These are phyloP conservation scores for Darksidea phi DNA, from an alignment of 495 filamentous ascomycete genomes.

Conservation along the genomic window DNA sequence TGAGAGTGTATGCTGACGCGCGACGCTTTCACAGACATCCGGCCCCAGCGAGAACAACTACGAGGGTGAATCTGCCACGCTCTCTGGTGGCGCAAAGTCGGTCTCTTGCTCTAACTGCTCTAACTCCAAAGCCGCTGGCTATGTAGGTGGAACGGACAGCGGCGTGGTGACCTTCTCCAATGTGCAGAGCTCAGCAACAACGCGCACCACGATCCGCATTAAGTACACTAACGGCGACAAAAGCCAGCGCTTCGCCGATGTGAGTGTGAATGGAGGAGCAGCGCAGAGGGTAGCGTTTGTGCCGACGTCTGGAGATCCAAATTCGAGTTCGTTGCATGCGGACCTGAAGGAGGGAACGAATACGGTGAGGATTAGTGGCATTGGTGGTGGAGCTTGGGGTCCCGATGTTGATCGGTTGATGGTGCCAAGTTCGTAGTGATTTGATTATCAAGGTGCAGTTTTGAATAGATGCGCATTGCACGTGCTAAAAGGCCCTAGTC, in stretches of 20 bases:
- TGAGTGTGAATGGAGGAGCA: conserved; percentile 55
- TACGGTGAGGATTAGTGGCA: conserved; percentile 51
- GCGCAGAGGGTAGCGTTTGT: conserved; percentile 52
- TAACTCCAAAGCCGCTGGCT: conserved; percentile 49
- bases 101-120: conserved; percentile 53
- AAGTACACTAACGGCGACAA: conserved; percentile 56
- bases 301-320: conserved; percentile 42
- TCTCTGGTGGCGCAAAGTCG: conserved; percentile 36
- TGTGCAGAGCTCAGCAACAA: conserved; percentile 48
- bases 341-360: conserved; percentile 49
- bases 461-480: too few species aligned
- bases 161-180: conserved; percentile 50
- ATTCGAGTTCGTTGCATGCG: conserved; percentile 47
- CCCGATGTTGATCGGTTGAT: conserved; percentile 59
- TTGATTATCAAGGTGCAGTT: background rate
- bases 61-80: conserved; percentile 48
- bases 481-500: background rate
- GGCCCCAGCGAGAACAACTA: conserved; percentile 52
- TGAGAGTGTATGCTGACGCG: too few species aligned
- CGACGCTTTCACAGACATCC: conserved; percentile 22
- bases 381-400: conserved; percentile 41
- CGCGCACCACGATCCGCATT: conserved; percentile 55
- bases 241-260: conserved; percentile 51
- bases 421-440: conserved; percentile 49
- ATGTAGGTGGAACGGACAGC: conserved; percentile 54